Evolutionary conservation across 306 rosid genomes (phyloP).

Genomic region (Casuarina equisetifolia): DNA sequence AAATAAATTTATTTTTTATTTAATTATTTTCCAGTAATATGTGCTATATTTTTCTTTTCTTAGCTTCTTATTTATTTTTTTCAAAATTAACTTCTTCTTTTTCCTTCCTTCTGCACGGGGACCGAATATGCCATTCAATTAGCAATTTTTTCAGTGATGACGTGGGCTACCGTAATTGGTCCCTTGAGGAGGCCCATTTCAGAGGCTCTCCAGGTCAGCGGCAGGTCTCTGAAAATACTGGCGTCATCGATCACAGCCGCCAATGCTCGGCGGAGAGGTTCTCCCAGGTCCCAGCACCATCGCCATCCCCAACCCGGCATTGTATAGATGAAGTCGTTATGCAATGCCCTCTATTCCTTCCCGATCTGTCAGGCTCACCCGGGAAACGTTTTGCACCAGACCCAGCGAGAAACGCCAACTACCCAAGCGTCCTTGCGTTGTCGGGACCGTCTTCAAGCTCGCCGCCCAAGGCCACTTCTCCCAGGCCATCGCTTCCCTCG

Average conservation of each 20-base stretch:
- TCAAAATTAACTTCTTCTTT: background rate
- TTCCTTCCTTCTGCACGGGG: background rate
- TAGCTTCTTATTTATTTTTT: background rate
- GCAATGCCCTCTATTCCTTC: slow-evolving; percentile 64
- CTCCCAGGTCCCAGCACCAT: slow-evolving; percentile 3
- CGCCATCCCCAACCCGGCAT: background rate
- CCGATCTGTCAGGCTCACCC: slow-evolving; percentile 24
- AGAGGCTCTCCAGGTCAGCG: background rate
- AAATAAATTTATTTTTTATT: background rate
- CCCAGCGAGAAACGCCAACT: slow-evolving; percentile 22
- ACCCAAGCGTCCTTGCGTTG: slow-evolving; percentile 51
- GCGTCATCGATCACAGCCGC: slow-evolving; percentile 5
- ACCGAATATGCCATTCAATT: background rate
- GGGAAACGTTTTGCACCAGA: slow-evolving; percentile 9
- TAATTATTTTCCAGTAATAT: background rate
- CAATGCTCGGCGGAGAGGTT: slow-evolving; percentile 28
- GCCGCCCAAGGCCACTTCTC: slow-evolving; percentile 46
- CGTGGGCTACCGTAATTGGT: background rate
- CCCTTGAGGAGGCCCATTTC: too few species aligned
- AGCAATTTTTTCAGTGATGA: background rate
- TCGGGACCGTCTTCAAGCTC: slow-evolving; percentile 44
- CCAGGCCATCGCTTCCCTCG: slow-evolving; percentile 68
- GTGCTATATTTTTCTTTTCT: background rate
- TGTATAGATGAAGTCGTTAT: slow-evolving; percentile 42
- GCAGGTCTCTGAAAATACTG: background rate